Evolutionary conservation across 2,329 filamentous ascomycete species (phyloP), one percentile per base, ranked within the genome.

Genomic region (Venturia aucupariae): DNA sequence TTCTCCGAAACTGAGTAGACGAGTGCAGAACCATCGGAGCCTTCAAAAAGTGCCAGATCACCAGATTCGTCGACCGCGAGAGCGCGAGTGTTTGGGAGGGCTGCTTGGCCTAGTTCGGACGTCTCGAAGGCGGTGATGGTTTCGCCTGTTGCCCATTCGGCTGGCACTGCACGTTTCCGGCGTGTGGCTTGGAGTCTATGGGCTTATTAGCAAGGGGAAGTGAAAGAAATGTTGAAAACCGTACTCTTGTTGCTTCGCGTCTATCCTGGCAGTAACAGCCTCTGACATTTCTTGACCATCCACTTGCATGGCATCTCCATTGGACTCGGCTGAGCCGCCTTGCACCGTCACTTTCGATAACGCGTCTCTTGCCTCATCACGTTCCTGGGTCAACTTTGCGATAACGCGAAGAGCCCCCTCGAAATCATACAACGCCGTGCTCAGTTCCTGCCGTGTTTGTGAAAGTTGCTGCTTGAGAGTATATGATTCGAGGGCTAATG

Each of bases 391-490:
- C 74, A 99, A 75, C 60, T 93, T 86, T 68, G 92, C 92, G 77
- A 99, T 96, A 60, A 99, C 94, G 67, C 94, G 84, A 61, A 96
- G 87, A n/a, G 94, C 94, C 2, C 94, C 93, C 81, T 99, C 94
- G 71, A 97, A 90, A 78, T 97, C 93, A 77, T 99, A 99, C 30
- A 99, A 82, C 0, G 94, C 90, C 1, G 91, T 94, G 65, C 91
- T 91, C 65, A 99, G 85, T 79, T 99, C 94, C 78, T 97, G 92
- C 68, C 93, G 84, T 51, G 92, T 96, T 74, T 96, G 90, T 62
- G 88, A 84, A 67, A 99, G 81, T 73, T 96, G 91, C 75, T 97
- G 90, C 78, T 90, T 89, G 66, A 97, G 80, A 69, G 90, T 94
- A 75, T 92, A 97, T 61, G 91, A 90, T 78, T 99, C 94, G 42